Conservation (phyloP, 208 protist species). For the Dictyostelium gargantuum region DNA sequence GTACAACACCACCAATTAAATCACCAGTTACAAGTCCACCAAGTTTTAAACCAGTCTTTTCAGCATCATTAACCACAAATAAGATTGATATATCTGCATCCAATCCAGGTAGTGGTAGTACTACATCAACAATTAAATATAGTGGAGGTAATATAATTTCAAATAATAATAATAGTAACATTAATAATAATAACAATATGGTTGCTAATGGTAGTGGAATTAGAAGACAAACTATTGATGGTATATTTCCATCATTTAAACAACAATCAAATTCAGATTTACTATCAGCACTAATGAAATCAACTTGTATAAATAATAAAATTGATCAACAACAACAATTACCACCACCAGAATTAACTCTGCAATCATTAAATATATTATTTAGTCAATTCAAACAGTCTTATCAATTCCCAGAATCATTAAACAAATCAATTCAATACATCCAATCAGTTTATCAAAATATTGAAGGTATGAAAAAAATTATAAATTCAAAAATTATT, state of each 20-base stretch:
- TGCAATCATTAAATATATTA: background rate
- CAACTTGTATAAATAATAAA: background rate
- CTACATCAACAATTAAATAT: background rate
- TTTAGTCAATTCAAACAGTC: background rate
- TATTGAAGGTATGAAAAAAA: background rate
- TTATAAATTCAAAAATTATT: background rate
- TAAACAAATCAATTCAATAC: background rate
- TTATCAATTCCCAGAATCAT: background rate
- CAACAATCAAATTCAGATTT: conserved; percentile 9
- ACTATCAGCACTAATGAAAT: background rate
- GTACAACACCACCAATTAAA: background rate
- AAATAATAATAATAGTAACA: background rate
- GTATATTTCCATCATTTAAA: background rate
- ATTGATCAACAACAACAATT: background rate
- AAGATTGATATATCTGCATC: background rate
- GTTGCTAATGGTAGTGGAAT: background rate
- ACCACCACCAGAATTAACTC: background rate
- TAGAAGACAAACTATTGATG: background rate
- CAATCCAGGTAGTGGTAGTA: background rate
- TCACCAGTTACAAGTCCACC: background rate
- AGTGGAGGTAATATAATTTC: too few relatives aligned
- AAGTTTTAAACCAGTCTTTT: background rate
- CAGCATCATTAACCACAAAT: background rate
- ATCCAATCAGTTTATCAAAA: background rate
- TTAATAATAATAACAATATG: background rate